A percentile compares a stretch with the other conserved stretches of the same genome.
These are phyloP conservation scores for Xylariomycetidae sp. DNA, from an alignment of 2,329 filamentous ascomycete species.

Conservation along the genomic window DNA sequence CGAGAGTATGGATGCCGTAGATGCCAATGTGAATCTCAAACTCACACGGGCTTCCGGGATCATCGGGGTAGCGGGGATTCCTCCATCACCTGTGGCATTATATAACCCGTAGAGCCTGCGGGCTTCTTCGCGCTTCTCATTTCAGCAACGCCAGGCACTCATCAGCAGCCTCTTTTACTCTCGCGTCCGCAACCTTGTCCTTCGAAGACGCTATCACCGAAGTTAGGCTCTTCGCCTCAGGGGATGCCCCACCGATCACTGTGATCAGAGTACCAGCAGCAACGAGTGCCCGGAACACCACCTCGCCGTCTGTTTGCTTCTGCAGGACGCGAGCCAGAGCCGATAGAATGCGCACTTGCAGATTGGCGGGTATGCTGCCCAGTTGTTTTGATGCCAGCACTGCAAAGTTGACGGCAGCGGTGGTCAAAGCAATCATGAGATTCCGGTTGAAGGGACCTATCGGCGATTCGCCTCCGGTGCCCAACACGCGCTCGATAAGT, in stretches of 20 bases:
- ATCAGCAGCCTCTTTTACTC: constrained; percentile 40
- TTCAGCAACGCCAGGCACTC: constrained; percentile 38
- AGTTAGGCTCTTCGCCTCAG: constrained; percentile 36
- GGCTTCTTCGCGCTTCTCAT: constrained; percentile 9
- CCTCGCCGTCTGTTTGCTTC: constrained; percentile 70
- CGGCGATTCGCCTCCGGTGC: constrained; percentile 37
- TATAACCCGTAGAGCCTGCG: no score
- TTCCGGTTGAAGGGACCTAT: constrained; percentile 65
- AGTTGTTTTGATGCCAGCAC: constrained; percentile 56
- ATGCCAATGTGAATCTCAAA: no score
- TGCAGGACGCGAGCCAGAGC: constrained; percentile 58
- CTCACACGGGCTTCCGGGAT: no score
- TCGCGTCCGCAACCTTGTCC: constrained; percentile 38
- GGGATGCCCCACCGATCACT: constrained; percentile 43
- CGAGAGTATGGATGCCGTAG: no score
- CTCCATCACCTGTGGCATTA: no score
- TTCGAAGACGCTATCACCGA: constrained; percentile 38
- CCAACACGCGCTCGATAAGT: constrained; percentile 58
- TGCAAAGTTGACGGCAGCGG: constrained; percentile 77
- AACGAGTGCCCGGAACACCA: constrained; percentile 75
- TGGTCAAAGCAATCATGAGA: constrained; percentile 74
- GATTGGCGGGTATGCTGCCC: constrained; percentile 28
- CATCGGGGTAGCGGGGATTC: no score
- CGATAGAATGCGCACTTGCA: constrained; percentile 48
- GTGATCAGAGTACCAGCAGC: constrained; percentile 72